Conservation (phyloP, 768 basidiomycete species). For the Rickenella mellea region DNA sequence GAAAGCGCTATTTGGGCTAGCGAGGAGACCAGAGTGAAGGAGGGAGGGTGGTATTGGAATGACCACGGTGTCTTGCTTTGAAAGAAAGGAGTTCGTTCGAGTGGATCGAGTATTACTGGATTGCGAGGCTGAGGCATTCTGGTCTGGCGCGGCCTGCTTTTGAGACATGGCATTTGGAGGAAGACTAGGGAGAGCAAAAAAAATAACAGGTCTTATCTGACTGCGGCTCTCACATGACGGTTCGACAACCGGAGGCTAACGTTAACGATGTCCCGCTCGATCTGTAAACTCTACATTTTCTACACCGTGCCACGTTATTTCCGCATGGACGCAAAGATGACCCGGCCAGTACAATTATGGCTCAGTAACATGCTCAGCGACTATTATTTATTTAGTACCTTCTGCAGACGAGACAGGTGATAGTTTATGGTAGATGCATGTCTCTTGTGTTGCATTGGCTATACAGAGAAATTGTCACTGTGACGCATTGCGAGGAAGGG, state of each 20-base stretch:
- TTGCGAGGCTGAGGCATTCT: slow-evolving; percentile 8
- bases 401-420: slow-evolving; percentile 73
- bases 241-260: neutral
- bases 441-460: slow-evolving; percentile 62
- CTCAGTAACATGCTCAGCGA: too few relatives aligned
- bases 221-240: neutral
- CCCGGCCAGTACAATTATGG: too few relatives aligned
- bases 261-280: too few relatives aligned
- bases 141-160: slow-evolving; percentile 9
- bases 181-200: too few relatives aligned
- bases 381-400: slow-evolving; percentile 66
- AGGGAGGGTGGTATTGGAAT: slow-evolving; percentile 54
- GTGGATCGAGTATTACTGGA: slow-evolving; percentile 10
- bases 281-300: too few relatives aligned
- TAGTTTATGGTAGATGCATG: slow-evolving; percentile 82
- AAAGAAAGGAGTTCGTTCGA: neutral
- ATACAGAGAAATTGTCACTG: slow-evolving; percentile 4
- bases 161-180: too few relatives aligned
- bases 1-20: slow-evolving; percentile 40
- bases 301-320: too few relatives aligned
- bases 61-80: slow-evolving; percentile 14
- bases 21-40: slow-evolving; percentile 43
- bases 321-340: too few relatives aligned
- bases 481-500: slow-evolving; percentile 2
- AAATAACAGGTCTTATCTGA: too few relatives aligned